Base-by-base conservation (phyloP, 768 basidiomycete genomes). In the Serendipita sp. region DNA sequence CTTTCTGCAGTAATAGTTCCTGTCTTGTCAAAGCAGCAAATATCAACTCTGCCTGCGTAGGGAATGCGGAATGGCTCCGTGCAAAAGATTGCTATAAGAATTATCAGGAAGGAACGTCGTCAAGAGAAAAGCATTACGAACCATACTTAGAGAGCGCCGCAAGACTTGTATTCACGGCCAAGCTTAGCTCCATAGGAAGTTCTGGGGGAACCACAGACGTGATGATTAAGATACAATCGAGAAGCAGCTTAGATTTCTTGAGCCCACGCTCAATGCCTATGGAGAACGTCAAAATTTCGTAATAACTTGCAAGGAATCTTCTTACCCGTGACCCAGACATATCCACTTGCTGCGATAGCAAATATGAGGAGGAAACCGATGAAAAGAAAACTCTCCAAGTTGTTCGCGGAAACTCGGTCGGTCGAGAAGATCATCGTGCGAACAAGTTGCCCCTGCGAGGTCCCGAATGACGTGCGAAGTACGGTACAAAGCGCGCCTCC, bases 11-110 rank as follows among this genome's bases (percentile, higher is more conserved):
- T 99, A 68, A 99, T 97, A 0, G 96, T 98, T 27, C 95, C 96
- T 0, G 96, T 99, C 80, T 99, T 99, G 75, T 99, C 96, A 69
- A 99, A 98, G 74, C 96, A 98, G 74, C 96, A 99, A 15, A 98
- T 87, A 69, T 99, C 96, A 2, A 98, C 93, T 23, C 92, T 83
- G 3, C 96, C 96, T 3, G 96, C 96, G 66, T 78, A 89, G 0
- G 96, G 94, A 66, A 98, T 99, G 23, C 96, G 84, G 83, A 99
- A 98, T 0, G 96, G 96, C 70, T 99, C 96, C 16, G 96, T 99
- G 72, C 96, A 98, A 76, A 94, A 99, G 65, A 98, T 99, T 4
- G 95, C 95, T 96, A 67, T n/a, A 15, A 13, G 13, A 18, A 3
- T 6, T 3, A 55, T 62, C 18, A 48, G 34, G 16, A 44, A 31